Conservation (phyloP, 768 basidiomycete genomes). For the Leccinum arenicola region DNA sequence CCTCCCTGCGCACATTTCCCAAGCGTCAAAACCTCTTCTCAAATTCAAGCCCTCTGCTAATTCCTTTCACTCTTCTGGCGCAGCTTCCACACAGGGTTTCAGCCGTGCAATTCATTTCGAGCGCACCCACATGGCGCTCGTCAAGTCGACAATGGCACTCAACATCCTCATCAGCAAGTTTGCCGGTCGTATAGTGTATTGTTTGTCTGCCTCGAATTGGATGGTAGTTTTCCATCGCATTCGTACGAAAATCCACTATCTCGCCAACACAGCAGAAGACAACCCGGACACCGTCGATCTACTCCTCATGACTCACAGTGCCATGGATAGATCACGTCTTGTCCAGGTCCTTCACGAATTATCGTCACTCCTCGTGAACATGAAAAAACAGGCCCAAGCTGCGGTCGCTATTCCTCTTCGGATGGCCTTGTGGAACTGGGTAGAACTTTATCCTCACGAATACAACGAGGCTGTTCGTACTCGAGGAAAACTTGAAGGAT, state of each 20-base stretch:
- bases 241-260: constrained; percentile 61
- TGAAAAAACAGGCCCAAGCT: constrained; percentile 70
- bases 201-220: constrained; percentile 90
- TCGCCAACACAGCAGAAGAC: constrained; percentile 53
- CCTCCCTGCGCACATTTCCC: constrained; percentile 43
- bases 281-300: constrained; percentile 72
- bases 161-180: constrained; percentile 66
- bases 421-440: constrained; percentile 88
- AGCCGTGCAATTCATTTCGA: constrained; percentile 45
- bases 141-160: constrained; percentile 52
- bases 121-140: constrained; percentile 58
- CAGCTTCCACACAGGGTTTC: constrained; percentile 24
- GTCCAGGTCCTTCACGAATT: constrained; percentile 75
- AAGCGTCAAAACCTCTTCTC: constrained; percentile 29
- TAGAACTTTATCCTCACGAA: constrained; percentile 73
- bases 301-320: constrained; percentile 73
- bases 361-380: constrained; percentile 77
- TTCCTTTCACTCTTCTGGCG: constrained; percentile 41
- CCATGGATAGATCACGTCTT: constrained; percentile 67
- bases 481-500: constrained; percentile 69
- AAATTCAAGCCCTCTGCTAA: constrained; percentile 37
- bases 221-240: constrained; percentile 68
- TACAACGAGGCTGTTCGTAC: constrained; percentile 69
- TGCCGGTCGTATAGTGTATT: constrained; percentile 78
- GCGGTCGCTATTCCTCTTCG: constrained; percentile 73